phyloP scores from a whole-genome alignment of 2,329 filamentous ascomycete genomes.

The Fusarium torreyae region DNA sequence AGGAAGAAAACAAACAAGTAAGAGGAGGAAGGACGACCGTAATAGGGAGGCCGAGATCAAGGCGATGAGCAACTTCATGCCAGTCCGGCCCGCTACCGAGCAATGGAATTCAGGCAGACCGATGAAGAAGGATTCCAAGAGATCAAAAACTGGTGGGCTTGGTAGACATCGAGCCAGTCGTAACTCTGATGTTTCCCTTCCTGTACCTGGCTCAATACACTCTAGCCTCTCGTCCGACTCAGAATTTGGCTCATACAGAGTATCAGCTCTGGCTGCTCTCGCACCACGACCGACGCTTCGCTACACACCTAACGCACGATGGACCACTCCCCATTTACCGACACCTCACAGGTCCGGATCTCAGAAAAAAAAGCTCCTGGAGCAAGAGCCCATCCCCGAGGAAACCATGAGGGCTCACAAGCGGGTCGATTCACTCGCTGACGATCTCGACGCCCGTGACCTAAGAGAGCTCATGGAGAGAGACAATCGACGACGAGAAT shows the following conservation, averaged over 20 bases:
- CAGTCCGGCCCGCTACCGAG: constrained; percentile 74
- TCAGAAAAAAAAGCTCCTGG: constrained; percentile 66
- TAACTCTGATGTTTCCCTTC: constrained; percentile 81
- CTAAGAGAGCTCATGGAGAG: constrained; percentile 91
- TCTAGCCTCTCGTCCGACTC: constrained; percentile 83
- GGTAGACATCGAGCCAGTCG: constrained; percentile 71
- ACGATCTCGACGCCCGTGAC: constrained; percentile 87
- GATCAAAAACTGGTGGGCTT: constrained; percentile 69
- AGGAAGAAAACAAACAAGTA: constrained; percentile 79
- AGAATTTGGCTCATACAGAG: constrained; percentile 80
- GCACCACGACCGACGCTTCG: constrained; percentile 88
- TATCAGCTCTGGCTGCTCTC: constrained; percentile 85
- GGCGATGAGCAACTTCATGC: constrained; percentile 81
- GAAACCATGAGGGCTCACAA: constrained; percentile 73
- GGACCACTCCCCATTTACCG: constrained; percentile 62
- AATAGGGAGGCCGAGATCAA: constrained; percentile 90
- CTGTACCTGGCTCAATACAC: constrained; percentile 79
- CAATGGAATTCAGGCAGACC: constrained; percentile 72
- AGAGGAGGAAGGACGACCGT: constrained; percentile 81
- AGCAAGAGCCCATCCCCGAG: constrained; percentile 70
- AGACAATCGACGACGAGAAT: constrained; percentile 84
- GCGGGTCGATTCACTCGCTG: constrained; percentile 80
- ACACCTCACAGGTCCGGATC: constrained; percentile 65
- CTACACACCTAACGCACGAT: constrained; percentile 76
- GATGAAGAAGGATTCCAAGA: constrained; percentile 75